Base-by-base conservation (phyloP, 1,284 basidiomycete genomes). In the Schizophyllum amplum region DNA sequence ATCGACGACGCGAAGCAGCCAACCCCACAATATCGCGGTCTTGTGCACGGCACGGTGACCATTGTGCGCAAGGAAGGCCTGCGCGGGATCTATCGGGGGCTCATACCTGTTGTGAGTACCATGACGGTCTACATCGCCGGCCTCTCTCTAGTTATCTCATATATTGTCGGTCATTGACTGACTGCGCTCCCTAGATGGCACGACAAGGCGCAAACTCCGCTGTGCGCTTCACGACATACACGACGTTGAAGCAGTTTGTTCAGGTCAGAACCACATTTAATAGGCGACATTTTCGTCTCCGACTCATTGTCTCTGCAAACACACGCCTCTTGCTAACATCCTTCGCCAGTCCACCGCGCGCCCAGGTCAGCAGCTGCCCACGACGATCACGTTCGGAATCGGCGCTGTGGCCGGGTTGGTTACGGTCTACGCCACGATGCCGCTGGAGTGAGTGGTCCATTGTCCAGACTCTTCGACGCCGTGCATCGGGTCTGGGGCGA, bases 171-270 rank as follows among this genome's bases (percentile, higher is more conserved):
- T 20, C 15, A 52, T 42, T 53, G 55, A 24, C 53, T 52, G 13
- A 48, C n/a, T 47, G 26, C 33, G 47, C n/a, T 42, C 33, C 52
- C 26, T 65, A 94, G 92, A 93, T 97, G 86, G 90, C 98, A 81
- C 86, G 95, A 47, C 96, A 99, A 82, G 94, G 94, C 21, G 94
- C 94, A 42, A 98, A 98, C 71, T 97, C 94, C 7, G 94, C 95
- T 13, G 86, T 99, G 27, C 82, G 96, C n/a, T 98, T 98, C 74
- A 95, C 94, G 52, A 94, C 59, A 22, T 62, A 62, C 53, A 60
- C 61, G 1, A 62, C 61, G 9, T 24, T 62, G 15, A 62, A 62
- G 47, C 61, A 62, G 55, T 61, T 62, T 42, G 59, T 61, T 4
- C 48, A 22, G 48, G 33, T 42, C 13, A 13, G 33, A 13, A 17